Base-by-base conservation (phyloP, 2,329 filamentous ascomycete genomes). In the Hypoxylon sp. region DNA sequence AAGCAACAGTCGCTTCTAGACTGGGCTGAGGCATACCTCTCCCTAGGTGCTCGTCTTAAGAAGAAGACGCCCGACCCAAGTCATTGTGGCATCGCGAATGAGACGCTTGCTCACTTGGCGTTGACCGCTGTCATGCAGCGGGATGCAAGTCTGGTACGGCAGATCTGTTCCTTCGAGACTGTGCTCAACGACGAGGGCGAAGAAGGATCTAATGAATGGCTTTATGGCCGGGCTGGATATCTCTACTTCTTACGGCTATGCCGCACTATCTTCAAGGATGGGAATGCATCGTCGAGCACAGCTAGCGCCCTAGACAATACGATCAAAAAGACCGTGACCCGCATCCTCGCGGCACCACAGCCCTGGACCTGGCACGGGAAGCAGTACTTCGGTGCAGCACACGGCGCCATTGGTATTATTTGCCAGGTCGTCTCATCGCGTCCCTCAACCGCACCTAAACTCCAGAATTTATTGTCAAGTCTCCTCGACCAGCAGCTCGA, bases 361-460 rank as follows among this genome's bases (percentile, higher is more conserved):
- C 77, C 78, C 0, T 92, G 90, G 90, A 84, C 82, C 67, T 92
- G 88, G 87, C 85, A 87, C 63, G 85, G 84, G 12, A 87, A 87
- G 70, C 74, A 79, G 16, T 91, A 91, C 72, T 80, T 91, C 34
- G 91, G 90, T 1, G 87, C 90, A 4, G 87, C 85, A 0, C 89
- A 93, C 73, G 91, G 91, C 6, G 84, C 86, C 11, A 86, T 92
- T 25, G 89, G 90, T 3, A 91, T 91, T 74, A 83, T 93, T 60
- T 88, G 87, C n/a, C 90, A 93, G 75, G 79, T 92, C 12, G 83
- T 91, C 1, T 79, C 86, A 21, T 87, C 88, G 2, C 83, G 84
- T 59, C 84, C 87, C 0, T 77, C 79, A 4, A 82, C 85, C 67
- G 87, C 88, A 1, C 75, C 81, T 1, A 81, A 82, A 48, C 77